These are phyloP conservation scores for Limonium bicolor DNA, from an alignment of 148 eudicot genomes.

Conservation along the genomic window DNA sequence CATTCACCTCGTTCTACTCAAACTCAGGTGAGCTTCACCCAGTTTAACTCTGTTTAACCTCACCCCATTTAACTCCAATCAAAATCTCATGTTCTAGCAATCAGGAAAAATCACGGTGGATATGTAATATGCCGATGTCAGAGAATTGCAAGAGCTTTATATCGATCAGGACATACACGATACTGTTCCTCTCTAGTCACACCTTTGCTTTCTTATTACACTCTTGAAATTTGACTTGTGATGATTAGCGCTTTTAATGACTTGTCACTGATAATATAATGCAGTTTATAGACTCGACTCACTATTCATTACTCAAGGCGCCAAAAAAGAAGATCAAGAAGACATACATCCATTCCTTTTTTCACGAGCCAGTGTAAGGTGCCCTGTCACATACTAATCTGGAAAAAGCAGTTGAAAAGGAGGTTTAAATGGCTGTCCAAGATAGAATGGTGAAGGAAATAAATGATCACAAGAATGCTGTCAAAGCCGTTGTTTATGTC, in stretches of 20 bases:
- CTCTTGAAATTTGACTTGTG: no score
- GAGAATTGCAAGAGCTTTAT: slow-evolving; percentile 64
- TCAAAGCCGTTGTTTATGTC: slow-evolving; percentile 82
- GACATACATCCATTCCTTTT: slow-evolving; percentile 42
- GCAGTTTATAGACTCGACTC: background rate
- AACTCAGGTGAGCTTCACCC: no score
- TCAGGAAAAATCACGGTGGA: slow-evolving; percentile 62
- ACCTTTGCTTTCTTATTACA: no score
- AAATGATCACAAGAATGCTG: slow-evolving; percentile 80
- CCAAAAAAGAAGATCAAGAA: slow-evolving; percentile 80
- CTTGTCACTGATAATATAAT: no score
- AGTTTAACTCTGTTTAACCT: no score
- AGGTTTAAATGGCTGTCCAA: slow-evolving; percentile 93
- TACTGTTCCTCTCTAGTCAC: slow-evolving; percentile 35
- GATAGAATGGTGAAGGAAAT: slow-evolving; percentile 89
- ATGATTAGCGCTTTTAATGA: no score
- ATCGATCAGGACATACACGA: slow-evolving; percentile 77
- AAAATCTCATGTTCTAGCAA: slow-evolving; percentile 53
- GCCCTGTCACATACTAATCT: slow-evolving; percentile 42
- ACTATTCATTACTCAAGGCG: slow-evolving; percentile 13
- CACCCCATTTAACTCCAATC: no score
- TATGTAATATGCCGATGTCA: slow-evolving; percentile 73
- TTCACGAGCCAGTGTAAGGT: slow-evolving; percentile 52
- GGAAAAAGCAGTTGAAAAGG: slow-evolving; percentile 77
- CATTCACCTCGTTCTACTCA: no score